Evolutionary conservation across 139 green algal genomes (phyloP).

Genomic region (Chlorokybus atmophyticus): DNA sequence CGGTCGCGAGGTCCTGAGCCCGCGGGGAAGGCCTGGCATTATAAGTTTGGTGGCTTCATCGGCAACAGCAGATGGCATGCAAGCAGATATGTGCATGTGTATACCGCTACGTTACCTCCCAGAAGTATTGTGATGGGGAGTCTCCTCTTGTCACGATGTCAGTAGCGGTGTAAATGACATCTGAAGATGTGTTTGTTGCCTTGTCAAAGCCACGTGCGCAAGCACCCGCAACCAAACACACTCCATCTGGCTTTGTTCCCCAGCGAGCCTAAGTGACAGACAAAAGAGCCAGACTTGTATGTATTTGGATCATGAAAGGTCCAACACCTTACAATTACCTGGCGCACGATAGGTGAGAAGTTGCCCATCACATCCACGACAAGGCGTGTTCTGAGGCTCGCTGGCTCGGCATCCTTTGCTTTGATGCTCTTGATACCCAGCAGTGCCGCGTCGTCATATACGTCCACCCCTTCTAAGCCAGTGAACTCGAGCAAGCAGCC

Average conservation of each 20-base stretch:
- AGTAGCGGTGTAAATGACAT: constrained; percentile 72
- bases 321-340: constrained; percentile 37
- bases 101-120: constrained; percentile 21
- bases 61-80: too few relatives aligned
- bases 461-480: constrained; percentile 26
- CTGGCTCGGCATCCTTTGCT: neutral
- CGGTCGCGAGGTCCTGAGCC: constrained; percentile 50
- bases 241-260: constrained; percentile 75
- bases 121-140: constrained; percentile 34
- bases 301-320: too few relatives aligned
- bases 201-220: constrained; percentile 57
- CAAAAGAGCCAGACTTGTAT: too few relatives aligned
- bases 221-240: constrained; percentile 86
- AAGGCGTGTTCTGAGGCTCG: constrained; percentile 38
- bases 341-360: constrained; percentile 62
- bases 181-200: constrained; percentile 53
- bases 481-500: constrained; percentile 50
- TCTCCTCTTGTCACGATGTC: neutral
- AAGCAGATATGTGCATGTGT: too few relatives aligned
- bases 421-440: neutral
- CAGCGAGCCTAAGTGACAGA: constrained; percentile 30
- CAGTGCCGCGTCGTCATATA: constrained; percentile 35
- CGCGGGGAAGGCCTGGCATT: constrained; percentile 25
- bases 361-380: constrained; percentile 93
- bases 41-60: too few relatives aligned